A percentile compares a stretch with the other conserved stretches of the same genome.
These are phyloP conservation scores for Globisporangium spinosum DNA, from an alignment of 352 stramenopile genomes.

Conservation along the genomic window DNA sequence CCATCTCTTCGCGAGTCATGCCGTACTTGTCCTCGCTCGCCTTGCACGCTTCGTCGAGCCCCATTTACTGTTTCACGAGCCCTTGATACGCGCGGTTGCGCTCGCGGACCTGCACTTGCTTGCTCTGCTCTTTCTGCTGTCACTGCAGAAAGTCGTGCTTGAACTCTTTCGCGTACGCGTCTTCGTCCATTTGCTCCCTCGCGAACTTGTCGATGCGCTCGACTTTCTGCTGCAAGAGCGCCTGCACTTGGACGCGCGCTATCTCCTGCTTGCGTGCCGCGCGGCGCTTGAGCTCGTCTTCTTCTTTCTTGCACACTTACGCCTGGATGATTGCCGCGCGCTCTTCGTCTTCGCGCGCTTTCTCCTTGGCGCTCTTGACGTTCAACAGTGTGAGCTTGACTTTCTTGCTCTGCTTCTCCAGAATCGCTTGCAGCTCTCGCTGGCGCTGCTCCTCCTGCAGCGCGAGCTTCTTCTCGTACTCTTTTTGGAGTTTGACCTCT, in stretches of 20 bases:
- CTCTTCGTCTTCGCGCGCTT: conserved; percentile 50
- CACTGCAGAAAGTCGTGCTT: conserved; percentile 44
- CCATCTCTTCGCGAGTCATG: conserved; percentile 58
- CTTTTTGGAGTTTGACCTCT: conserved; percentile 38
- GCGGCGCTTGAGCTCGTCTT: conserved; percentile 31
- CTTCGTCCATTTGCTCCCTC: conserved; percentile 33
- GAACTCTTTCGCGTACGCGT: conserved; percentile 38
- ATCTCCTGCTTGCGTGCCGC: conserved; percentile 32
- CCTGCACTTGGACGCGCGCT: conserved; percentile 30
- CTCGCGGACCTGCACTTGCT: conserved; percentile 28
- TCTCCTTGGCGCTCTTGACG: conserved; percentile 59
- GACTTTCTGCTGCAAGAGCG: conserved; percentile 40
- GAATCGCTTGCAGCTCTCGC: conserved; percentile 41
- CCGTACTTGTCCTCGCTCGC: conserved; percentile 60
- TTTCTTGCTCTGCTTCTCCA: conserved; percentile 49
- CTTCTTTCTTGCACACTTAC: conserved; percentile 34
- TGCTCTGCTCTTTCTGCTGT: conserved; percentile 32
- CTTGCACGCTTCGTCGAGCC: conserved; percentile 30
- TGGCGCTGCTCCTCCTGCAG: conserved; percentile 42
- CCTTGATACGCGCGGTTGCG: conserved; percentile 38
- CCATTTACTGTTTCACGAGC: conserved; percentile 52
- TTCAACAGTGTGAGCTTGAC: conserved; percentile 56
- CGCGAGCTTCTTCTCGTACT: conserved; percentile 48
- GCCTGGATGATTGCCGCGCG: conserved; percentile 39
- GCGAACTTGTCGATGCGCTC: conserved; percentile 30